Base-by-base conservation (phyloP, 23 red algal genomes). In the Agarophyton chilense region DNA sequence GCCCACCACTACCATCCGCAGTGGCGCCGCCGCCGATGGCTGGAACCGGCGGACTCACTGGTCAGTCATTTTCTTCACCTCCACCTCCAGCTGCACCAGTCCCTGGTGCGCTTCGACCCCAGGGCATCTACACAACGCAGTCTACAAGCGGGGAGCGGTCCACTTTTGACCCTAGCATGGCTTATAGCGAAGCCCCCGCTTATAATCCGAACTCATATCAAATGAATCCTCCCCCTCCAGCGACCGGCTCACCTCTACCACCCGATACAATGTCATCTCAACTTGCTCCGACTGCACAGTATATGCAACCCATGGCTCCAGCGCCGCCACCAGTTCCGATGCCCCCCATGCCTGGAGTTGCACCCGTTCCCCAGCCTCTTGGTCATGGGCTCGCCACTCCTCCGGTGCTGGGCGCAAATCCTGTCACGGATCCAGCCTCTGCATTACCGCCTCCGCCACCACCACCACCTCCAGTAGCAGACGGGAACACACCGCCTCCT, bases 401-500 rank as follows among this genome's bases (percentile, higher is more conserved):
- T 61, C 77, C 44, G 11, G 68, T 11, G 12, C 1, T 32, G n/a
- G 68, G 68, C 24, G 40, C 68, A 74, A 74, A 18, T 33, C 68
- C 68, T 22, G 32, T 21, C 1, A 11, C 47, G 24, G 68, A 74
- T 11, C 38, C 68, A 18, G 26, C 39, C 4, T 38, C 68, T 9
- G 68, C 68, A 47, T 26, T 74, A 26, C 68, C 68, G n/a, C 54
- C 86, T 14, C 57, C 88, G 6, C 75, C 88, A 24, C 72, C 86
- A 54, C 87, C 84, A 26, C 73, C 88, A 52, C 88, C 88, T 7
- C 88, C 88, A 19, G 51, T 67, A 32, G 25, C 45, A 18, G 88
- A 82, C 16, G 88, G 53, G 53, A 46, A 4, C 17, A 34, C 61
- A 39, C 76, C 88, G 6, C 76, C 77, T 45, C 88, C 88, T 2